phyloP scores from a whole-genome alignment of 805 yeast genomes.

The Nadsonia fulvescens region DNA sequence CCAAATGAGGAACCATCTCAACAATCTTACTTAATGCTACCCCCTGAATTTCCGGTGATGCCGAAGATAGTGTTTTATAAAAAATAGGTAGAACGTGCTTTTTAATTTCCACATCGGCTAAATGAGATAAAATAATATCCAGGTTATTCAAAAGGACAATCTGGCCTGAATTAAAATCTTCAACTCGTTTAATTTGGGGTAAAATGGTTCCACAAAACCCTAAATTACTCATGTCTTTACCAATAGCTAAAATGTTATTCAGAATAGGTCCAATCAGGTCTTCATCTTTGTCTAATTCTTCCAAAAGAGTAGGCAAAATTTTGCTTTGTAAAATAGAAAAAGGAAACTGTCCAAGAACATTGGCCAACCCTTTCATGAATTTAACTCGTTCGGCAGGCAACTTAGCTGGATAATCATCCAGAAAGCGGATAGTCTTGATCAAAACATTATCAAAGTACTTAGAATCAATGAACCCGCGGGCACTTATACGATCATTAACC shows the following conservation, averaged over 20 bases:
- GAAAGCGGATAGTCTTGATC: constrained; percentile 57
- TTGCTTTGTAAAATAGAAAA: constrained; percentile 41
- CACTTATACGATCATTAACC: constrained; percentile 37
- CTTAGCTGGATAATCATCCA: constrained; percentile 72
- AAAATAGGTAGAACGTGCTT: constrained; percentile 28
- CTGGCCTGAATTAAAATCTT: constrained; percentile 24
- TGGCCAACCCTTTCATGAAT: constrained; percentile 48
- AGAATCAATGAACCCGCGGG: constrained; percentile 53
- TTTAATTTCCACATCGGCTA: constrained; percentile 35
- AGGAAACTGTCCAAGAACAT: constrained; percentile 40
- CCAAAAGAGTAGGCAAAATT: constrained; percentile 51
- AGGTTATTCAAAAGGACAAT: constrained; percentile 31
- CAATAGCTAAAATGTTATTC: constrained; percentile 41
- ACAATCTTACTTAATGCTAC: constrained; percentile 28
- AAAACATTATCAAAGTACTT: constrained; percentile 69
- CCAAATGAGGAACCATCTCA: constrained; percentile 29
- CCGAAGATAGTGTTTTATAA: constrained; percentile 18
- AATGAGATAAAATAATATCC: constrained; percentile 27
- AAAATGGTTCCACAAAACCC: constrained; percentile 58
- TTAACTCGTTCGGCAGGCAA: constrained; percentile 44
- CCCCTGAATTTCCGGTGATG: constrained; percentile 30
- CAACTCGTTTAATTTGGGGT: constrained; percentile 24
- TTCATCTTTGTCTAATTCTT: constrained; percentile 24
- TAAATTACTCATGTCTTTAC: constrained; percentile 50
- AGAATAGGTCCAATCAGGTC: constrained; percentile 29